A percentile compares a stretch with the other conserved stretches of the same genome.
Evolutionary conservation across 208 protist species (phyloP).

Genomic region (Trypanosoma mega): DNA sequence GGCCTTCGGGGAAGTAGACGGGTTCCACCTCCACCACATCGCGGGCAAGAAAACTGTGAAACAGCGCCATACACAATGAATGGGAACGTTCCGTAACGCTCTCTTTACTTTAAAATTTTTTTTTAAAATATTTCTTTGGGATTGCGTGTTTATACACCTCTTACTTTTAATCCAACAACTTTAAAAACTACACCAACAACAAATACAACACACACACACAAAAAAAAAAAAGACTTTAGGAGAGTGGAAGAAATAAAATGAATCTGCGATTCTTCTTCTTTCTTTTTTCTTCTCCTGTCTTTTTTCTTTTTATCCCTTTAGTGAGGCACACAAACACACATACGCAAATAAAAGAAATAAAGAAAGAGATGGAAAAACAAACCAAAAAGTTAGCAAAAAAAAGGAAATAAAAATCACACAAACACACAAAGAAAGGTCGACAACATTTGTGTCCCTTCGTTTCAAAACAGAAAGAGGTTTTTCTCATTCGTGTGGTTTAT

Average conservation of each 20-base stretch:
- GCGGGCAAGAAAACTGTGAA: constrained; percentile 62
- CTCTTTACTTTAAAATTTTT: background rate
- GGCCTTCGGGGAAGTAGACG: constrained; percentile 62
- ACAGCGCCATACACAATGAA: constrained; percentile 30
- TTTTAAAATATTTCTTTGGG: background rate
- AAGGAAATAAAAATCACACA: constrained; percentile 20
- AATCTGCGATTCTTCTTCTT: constrained; percentile 19
- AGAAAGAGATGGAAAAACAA: background rate
- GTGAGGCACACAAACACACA: background rate
- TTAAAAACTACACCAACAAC: constrained; percentile 4
- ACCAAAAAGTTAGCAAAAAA: constrained; percentile 18
- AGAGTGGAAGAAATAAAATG: background rate
- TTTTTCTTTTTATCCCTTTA: background rate
- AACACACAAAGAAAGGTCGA: no score
- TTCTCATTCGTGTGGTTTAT: no score
- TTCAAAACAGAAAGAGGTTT: no score
- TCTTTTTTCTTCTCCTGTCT: constrained; percentile 13
- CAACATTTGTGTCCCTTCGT: no score
- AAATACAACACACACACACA: no score
- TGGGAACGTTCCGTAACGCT: background rate
- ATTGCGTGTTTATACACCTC: no score
- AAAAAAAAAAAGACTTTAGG: background rate
- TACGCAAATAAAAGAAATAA: background rate
- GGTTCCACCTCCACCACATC: constrained; percentile 81
- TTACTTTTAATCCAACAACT: background rate